These are phyloP conservation scores for Paraphaeosphaeria sporulosa DNA, from an alignment of 2,329 filamentous ascomycete species.

Conservation along the genomic window DNA sequence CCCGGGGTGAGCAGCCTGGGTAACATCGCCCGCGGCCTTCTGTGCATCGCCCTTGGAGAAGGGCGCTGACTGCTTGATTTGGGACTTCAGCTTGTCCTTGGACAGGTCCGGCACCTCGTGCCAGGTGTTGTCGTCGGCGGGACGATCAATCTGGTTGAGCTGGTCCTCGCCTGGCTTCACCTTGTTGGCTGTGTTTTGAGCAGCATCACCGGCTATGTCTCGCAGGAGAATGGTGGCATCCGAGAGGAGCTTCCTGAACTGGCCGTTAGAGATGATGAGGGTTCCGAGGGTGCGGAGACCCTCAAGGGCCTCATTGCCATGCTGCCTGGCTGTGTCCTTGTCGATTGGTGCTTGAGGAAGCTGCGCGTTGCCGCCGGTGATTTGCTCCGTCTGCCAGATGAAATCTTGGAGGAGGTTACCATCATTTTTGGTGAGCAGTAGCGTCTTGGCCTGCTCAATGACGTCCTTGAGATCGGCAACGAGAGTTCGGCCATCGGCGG, in stretches of 20 bases:
- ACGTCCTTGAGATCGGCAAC: conserved; percentile 80
- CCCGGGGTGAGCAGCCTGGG: conserved; percentile 63
- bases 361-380: conserved; percentile 68
- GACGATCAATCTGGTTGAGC: conserved; percentile 77
- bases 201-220: conserved; percentile 91
- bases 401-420: conserved; percentile 96
- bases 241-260: conserved; percentile 87
- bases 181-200: conserved; percentile 75
- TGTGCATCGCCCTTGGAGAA: conserved; percentile 64
- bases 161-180: conserved; percentile 82
- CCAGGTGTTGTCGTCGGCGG: conserved; percentile 92
- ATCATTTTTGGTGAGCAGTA: conserved; percentile 92
- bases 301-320: conserved; percentile 82
- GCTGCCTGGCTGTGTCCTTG: conserved; percentile 80
- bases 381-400: conserved; percentile 88
- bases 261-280: conserved; percentile 91
- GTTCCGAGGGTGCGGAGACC: conserved; percentile 88
- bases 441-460: conserved; percentile 81
- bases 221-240: conserved; percentile 83
- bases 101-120: conserved; percentile 83
- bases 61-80: conserved; percentile 67
- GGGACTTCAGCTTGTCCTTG: conserved; percentile 72
- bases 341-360: conserved; percentile 72
- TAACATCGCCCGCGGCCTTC: conserved; percentile 65
- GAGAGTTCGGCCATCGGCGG: conserved; percentile 79